Evolutionary conservation across 108 stramenopile genomes (phyloP).

Genomic region (Nannochloropsis gaditana): DNA sequence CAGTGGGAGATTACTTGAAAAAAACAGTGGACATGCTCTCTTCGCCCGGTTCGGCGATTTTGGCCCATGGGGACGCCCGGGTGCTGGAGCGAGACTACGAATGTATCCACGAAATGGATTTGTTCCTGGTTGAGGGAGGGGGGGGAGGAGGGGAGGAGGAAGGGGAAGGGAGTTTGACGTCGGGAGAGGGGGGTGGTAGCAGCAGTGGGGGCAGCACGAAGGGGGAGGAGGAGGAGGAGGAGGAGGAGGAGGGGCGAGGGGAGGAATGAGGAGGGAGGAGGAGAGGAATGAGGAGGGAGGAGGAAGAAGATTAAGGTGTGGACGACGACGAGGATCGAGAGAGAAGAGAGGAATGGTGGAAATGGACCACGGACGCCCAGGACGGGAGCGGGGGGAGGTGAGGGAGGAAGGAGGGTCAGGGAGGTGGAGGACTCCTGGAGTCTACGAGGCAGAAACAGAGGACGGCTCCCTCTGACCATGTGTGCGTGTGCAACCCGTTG

Average conservation of each 20-base stretch:
- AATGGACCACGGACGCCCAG: no score
- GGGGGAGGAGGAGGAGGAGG: background rate
- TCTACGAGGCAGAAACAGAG: no score
- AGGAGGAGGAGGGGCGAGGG: background rate
- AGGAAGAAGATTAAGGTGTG: background rate
- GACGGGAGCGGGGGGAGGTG: no score
- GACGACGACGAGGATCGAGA: no score
- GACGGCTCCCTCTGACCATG: no score
- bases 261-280: background rate
- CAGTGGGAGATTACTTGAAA: background rate
- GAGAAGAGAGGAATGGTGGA: no score
- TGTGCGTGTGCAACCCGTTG: no score
- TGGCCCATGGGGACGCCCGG: background rate
- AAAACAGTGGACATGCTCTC: conserved; percentile 16
- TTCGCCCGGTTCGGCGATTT: background rate
- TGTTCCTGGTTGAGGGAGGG: background rate
- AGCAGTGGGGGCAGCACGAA: background rate
- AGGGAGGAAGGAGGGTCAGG: no score
- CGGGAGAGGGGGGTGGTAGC: background rate
- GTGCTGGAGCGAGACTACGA: conserved; percentile 3
- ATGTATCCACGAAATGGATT: background rate
- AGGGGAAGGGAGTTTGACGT: background rate
- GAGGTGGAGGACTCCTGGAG: no score
- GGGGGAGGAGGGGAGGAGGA: background rate
- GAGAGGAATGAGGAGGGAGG: background rate